These are phyloP conservation scores for Blastobotrys apis DNA, from an alignment of 1,139 yeast species.

Conservation along the genomic window DNA sequence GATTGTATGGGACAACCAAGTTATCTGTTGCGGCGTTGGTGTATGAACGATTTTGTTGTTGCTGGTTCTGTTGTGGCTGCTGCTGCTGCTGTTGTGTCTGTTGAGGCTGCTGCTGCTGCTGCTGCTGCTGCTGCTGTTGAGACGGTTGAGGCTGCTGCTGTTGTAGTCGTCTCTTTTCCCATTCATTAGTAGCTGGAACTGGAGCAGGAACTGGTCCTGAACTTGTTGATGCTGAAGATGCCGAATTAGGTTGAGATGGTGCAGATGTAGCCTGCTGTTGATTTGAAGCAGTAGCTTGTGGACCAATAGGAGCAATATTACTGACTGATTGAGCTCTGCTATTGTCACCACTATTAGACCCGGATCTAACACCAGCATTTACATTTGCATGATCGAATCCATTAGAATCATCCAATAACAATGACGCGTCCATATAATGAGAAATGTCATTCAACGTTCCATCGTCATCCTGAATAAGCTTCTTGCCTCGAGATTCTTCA, in stretches of 20 bases:
- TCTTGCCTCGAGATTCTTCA: conserved; percentile 4
- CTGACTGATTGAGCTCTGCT: conserved; percentile 7
- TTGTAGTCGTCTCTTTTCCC: conserved; percentile 4
- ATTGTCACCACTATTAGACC: background rate
- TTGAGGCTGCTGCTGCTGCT: conserved; percentile 7
- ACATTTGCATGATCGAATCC: background rate
- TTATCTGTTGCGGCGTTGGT: conserved; percentile 25
- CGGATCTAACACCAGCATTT: background rate
- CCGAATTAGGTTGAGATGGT: too few species aligned
- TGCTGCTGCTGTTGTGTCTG: conserved; percentile 14
- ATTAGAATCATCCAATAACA: background rate
- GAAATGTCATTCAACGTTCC: conserved; percentile 4
- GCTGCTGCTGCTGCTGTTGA: conserved; percentile 3
- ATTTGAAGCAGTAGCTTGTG: background rate
- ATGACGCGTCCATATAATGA: background rate
- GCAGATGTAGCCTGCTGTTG: background rate
- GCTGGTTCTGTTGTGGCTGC: conserved; percentile 6
- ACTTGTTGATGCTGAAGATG: too few species aligned
- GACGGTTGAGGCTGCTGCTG: conserved; percentile 10
- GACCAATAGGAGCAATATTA: conserved; percentile 5
- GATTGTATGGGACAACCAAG: conserved; percentile 33
- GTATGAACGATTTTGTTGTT: conserved; percentile 1
- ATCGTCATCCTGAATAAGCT: conserved; percentile 10
- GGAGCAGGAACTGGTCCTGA: background rate
- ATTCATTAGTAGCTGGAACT: conserved; percentile 1